phyloP scores from a whole-genome alignment of 257 asterid species.

The Ilex aquifolium region DNA sequence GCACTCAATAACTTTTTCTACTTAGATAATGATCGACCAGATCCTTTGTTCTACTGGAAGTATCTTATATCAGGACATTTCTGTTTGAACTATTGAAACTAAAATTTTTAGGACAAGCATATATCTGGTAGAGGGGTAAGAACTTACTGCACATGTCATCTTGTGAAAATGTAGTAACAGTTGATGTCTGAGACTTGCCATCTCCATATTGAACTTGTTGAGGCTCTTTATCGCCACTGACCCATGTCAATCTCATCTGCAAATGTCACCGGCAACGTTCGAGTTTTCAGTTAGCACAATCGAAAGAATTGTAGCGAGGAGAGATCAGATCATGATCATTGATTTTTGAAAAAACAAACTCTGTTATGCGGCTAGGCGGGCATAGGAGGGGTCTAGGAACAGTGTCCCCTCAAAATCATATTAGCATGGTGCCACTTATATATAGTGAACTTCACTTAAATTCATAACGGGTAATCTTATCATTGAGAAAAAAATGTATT shows the following conservation, averaged over 20 bases:
- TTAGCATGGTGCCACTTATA: not conserved
- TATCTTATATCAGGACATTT: too few species aligned
- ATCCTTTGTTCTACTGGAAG: too few species aligned
- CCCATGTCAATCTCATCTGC: constrained; percentile 83
- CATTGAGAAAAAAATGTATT: too few species aligned
- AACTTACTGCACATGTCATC: constrained; percentile 68
- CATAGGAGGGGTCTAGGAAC: not conserved
- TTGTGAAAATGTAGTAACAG: constrained; percentile 62
- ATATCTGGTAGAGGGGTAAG: too few species aligned
- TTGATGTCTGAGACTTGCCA: constrained; percentile 33
- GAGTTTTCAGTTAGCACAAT: not conserved
- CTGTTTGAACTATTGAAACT: too few species aligned
- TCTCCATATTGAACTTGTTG: constrained; percentile 59
- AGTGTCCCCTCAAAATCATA: not conserved
- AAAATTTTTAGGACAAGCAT: too few species aligned
- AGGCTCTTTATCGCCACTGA: constrained; percentile 58
- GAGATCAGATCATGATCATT: not conserved
- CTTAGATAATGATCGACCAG: too few species aligned
- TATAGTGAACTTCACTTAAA: too few species aligned
- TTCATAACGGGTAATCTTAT: too few species aligned
- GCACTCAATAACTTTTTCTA: too few species aligned
- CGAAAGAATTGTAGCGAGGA: not conserved
- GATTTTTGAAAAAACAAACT: not conserved
- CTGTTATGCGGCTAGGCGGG: not conserved
- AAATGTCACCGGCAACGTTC: too few species aligned